phyloP scores from a whole-genome alignment of 2,329 filamentous ascomycete genomes.

The Penicillium sp. region DNA sequence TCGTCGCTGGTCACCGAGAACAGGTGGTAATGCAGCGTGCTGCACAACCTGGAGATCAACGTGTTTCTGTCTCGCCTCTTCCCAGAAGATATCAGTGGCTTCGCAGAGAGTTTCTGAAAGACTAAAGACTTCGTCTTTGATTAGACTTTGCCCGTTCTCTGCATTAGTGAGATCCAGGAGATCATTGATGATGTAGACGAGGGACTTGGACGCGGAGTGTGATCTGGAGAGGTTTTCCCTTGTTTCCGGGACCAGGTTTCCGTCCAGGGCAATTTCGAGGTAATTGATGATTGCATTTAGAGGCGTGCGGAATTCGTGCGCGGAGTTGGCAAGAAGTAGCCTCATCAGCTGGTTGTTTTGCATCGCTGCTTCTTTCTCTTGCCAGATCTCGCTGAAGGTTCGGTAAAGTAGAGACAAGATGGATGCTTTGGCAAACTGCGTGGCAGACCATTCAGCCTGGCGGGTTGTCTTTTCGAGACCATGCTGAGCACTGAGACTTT shows the following conservation, averaged over 20 bases:
- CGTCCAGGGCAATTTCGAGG: constrained; percentile 81
- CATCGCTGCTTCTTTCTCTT: constrained; percentile 77
- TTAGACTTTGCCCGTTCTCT: constrained; percentile 70
- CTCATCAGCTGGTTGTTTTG: constrained; percentile 75
- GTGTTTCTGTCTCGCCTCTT: constrained; percentile 71
- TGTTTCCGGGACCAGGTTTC: constrained; percentile 70
- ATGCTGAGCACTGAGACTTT: neutral
- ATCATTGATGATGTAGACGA: constrained; percentile 91
- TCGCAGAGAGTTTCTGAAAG: constrained; percentile 65
- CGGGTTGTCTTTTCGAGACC: constrained; percentile 38
- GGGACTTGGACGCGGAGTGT: constrained; percentile 82
- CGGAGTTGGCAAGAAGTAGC: constrained; percentile 76
- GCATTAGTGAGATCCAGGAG: constrained; percentile 80
- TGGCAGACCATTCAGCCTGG: constrained; percentile 78
- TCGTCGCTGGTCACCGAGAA: constrained; percentile 71
- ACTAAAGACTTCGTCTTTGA: constrained; percentile 76
- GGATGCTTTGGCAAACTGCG: constrained; percentile 80
- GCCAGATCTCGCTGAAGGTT: constrained; percentile 85
- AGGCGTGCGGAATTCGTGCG: constrained; percentile 83
- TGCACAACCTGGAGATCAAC: constrained; percentile 65
- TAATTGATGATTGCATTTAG: constrained; percentile 95
- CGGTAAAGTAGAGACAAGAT: constrained; percentile 82
- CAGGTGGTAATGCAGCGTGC: constrained; percentile 64
- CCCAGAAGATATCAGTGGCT: constrained; percentile 67
- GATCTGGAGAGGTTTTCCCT: constrained; percentile 76